These are phyloP conservation scores for Cyberlindnera xylosilytica DNA, from an alignment of 805 yeast genomes.

Conservation along the genomic window DNA sequence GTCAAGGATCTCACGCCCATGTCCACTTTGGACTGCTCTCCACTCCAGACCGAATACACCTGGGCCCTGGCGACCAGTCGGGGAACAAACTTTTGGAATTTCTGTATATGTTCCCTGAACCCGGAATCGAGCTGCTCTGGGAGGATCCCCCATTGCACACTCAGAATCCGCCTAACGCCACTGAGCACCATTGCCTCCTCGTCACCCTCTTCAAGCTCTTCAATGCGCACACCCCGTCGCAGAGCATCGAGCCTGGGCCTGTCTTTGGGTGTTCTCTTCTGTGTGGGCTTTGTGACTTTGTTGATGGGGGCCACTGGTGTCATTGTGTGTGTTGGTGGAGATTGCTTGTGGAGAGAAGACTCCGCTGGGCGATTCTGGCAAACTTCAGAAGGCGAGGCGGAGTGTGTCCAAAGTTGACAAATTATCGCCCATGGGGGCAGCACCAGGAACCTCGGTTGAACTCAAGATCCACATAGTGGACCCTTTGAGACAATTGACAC, in stretches of 20 bases:
- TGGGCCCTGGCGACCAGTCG: conserved; percentile 29
- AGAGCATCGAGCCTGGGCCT: conserved; percentile 4
- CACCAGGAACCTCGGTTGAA: no score
- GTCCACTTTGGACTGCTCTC: conserved; percentile 51
- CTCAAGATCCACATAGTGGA: no score
- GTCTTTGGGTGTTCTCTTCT: conserved; percentile 8
- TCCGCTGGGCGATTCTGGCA: no score
- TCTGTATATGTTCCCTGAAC: conserved; percentile 18
- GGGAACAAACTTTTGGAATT: conserved; percentile 17
- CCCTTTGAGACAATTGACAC: no score
- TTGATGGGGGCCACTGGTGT: not conserved
- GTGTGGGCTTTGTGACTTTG: conserved; percentile 1
- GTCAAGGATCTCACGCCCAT: conserved; percentile 37
- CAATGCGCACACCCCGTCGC: not conserved
- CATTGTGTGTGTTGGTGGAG: not conserved
- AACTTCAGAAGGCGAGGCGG: no score
- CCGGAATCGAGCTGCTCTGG: conserved; percentile 16
- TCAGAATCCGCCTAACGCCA: conserved; percentile 9
- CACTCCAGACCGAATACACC: conserved; percentile 44
- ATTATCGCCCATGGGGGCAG: no score
- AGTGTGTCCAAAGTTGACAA: no score
- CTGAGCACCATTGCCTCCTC: not conserved
- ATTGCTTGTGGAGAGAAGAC: not conserved
- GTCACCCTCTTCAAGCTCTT: conserved; percentile 2
- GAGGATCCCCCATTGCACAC: conserved; percentile 18